Base-by-base conservation (phyloP, 1,284 basidiomycete species). In the Apiotrichum gracile region DNA sequence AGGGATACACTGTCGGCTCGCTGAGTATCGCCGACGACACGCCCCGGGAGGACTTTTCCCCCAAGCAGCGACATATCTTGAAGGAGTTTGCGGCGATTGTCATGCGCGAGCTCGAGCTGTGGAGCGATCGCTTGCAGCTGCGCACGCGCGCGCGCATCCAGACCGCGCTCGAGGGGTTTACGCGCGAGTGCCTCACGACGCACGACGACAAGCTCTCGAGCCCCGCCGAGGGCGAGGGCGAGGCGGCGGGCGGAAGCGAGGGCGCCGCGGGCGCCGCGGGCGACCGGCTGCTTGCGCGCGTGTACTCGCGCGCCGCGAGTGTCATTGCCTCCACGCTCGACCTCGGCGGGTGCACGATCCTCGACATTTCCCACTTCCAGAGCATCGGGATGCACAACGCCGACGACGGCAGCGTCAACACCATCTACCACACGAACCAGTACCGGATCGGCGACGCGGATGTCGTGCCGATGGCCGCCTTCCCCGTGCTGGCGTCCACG, bases 71-170 rank as follows among this genome's bases (percentile, higher is more conserved):
- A 41, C 88, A 94, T 75, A 92, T 90, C 1, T 78, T 97, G 55
- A 94, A 94, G 68, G 92, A 97, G 73, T 96, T 97, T 72, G 91
- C 91, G 1, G 74, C 88, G 6, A 85, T 96, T 51, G 85, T 87
- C n/a, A 91, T 96, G 86, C 83, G 92, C 41, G 92, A 97, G 75
- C 85, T 97, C 83, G 92, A 96, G 72, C 76, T 97, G 3, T 92
- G 91, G 88, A 79, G 87, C 56, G 92, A 97, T 24, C 57, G 88
- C 85, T 91, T 92, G 53, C 91, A 94, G 76, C 78, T 96, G 37
- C 83, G 89, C 29, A 87, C 92, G 61, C 82, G 92, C 38, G 91
- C 93, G 67, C 83, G 86, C 47, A 96, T 96, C 51, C 91, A 96
- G 69, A 88, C 78, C 47, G 93, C 91, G 80, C 94, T 97, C 88